Conservation (phyloP, 2,329 filamentous ascomycete species). For the Epichloe sp. region DNA sequence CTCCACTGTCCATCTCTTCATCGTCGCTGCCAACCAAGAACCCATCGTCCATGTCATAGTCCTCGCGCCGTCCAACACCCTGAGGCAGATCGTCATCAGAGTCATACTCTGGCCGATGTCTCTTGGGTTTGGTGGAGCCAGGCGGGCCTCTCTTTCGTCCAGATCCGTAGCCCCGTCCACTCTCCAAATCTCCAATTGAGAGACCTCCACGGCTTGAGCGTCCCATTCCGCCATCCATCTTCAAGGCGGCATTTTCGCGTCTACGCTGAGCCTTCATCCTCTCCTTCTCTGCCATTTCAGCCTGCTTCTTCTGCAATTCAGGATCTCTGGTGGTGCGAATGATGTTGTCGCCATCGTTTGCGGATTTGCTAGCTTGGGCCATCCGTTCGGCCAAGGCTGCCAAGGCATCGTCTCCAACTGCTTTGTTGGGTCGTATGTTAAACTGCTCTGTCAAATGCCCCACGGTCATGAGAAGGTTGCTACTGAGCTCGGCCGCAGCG, state of each 20-base stretch:
- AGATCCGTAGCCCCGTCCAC: slow-evolving; percentile 36
- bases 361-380: slow-evolving; percentile 46
- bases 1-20: slow-evolving; percentile 48
- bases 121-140: slow-evolving; percentile 37
- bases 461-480: slow-evolving; percentile 56
- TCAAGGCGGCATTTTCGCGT: slow-evolving; percentile 53
- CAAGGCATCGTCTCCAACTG: slow-evolving; percentile 58
- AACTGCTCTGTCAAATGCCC: slow-evolving; percentile 66
- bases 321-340: slow-evolving; percentile 61
- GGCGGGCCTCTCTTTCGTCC: slow-evolving; percentile 39
- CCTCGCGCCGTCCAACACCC: slow-evolving; percentile 50
- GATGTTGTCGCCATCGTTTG: slow-evolving; percentile 48
- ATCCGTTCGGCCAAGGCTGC: slow-evolving; percentile 54
- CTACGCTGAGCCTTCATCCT: slow-evolving; percentile 52
- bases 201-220: slow-evolving; percentile 42
- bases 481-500: slow-evolving; percentile 55
- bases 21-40: slow-evolving; percentile 68
- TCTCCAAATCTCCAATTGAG: slow-evolving; percentile 58
- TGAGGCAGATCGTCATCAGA: slow-evolving; percentile 61
- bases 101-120: slow-evolving; percentile 53
- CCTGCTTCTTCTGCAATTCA: slow-evolving; percentile 59
- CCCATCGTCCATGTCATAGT: slow-evolving; percentile 69
- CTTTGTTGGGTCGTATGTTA: slow-evolving; percentile 52
- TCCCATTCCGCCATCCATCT: slow-evolving; percentile 45
- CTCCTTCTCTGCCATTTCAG: slow-evolving; percentile 63